phyloP scores from a whole-genome alignment of 495 filamentous ascomycete genomes.

The Xylaria longipes region DNA sequence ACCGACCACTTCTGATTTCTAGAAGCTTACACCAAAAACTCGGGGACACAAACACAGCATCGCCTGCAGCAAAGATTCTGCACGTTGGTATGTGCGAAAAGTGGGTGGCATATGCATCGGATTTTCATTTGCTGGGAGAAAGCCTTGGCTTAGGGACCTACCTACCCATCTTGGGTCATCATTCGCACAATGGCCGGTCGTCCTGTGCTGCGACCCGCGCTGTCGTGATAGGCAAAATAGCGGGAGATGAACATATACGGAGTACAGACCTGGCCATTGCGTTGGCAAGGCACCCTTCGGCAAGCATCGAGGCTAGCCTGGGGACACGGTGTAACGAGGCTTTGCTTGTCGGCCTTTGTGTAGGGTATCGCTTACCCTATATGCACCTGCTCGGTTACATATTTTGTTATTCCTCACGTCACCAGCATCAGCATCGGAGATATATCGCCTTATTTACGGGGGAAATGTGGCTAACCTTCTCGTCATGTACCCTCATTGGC shows the following conservation, averaged over 20 bases:
- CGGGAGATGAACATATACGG: background rate
- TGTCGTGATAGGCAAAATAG: background rate
- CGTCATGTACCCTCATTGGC: conserved; percentile 18
- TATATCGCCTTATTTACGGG: conserved; percentile 15
- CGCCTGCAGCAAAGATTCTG: conserved; percentile 12
- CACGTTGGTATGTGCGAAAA: conserved; percentile 9
- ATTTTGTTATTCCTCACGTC: background rate
- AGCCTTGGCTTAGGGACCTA: conserved; percentile 18
- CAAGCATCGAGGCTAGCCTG: background rate
- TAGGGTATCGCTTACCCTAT: background rate
- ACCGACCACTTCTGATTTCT: conserved; percentile 18
- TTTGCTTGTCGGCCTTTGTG: background rate
- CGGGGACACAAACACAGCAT: conserved; percentile 4
- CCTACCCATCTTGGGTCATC: conserved; percentile 14
- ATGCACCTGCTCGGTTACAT: conserved; percentile 22
- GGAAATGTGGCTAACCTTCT: conserved; percentile 1
- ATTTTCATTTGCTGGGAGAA: conserved; percentile 23
- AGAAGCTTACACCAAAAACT: background rate
- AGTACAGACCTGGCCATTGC: background rate
- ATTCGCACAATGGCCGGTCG: background rate
- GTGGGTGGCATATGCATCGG: conserved; percentile 24
- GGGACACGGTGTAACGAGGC: conserved; percentile 12
- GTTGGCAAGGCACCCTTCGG: background rate
- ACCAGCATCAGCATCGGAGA: conserved; percentile 7
- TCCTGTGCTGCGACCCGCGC: conserved; percentile 10